Base-by-base conservation (phyloP, 306 rosid species). In the Echinosophora koreensis region DNA sequence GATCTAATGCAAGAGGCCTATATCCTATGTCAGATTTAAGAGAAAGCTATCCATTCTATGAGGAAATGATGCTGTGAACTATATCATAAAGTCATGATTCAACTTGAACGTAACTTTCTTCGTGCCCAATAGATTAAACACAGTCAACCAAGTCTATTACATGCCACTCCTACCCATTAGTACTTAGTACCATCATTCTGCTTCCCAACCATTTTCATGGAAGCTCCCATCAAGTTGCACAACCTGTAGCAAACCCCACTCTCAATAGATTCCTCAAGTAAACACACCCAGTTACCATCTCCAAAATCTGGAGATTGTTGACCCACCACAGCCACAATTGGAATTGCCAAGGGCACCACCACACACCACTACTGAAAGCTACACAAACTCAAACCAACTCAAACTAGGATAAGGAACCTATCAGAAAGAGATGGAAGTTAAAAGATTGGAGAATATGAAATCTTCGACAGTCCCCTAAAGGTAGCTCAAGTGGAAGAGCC, bases 251-350 rank as follows among this genome's bases (percentile, higher is more conserved):
- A 72, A 73, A 58, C 66, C 61, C 81, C 52, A 39, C 18, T 74
- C 71, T 15, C 46, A n/a, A 72, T 12, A 62, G 37, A 52, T 64
- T 59, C 74, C 75, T 58, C 80, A 38, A 68, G 66, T 52, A 75
- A 51, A 79, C 57, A 79, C 57, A 66, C 54, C 78, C 61, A 71
- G 32, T 72, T 64, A 71, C 71, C 80, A 56, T 39, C 49, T 80
- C 74, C 86, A 67, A 65, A 73, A 57, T 22, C 78, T 38, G 13
- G 77, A 78, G 88, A 80, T 73, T 57, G 73, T 62, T 35, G 69
- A 80, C 80, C 81, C 28, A 71, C 84, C 84, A 78, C 58, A 82
- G 61, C 91, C 84, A 78, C 6, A 3, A 69, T 82, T n/a, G n/a
- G n/a, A n/a, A n/a, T n/a, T 37, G 34, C 71, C 60, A 66, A 73